Base-by-base conservation (phyloP, 2,329 filamentous ascomycete species). In the Shiraia sp. region DNA sequence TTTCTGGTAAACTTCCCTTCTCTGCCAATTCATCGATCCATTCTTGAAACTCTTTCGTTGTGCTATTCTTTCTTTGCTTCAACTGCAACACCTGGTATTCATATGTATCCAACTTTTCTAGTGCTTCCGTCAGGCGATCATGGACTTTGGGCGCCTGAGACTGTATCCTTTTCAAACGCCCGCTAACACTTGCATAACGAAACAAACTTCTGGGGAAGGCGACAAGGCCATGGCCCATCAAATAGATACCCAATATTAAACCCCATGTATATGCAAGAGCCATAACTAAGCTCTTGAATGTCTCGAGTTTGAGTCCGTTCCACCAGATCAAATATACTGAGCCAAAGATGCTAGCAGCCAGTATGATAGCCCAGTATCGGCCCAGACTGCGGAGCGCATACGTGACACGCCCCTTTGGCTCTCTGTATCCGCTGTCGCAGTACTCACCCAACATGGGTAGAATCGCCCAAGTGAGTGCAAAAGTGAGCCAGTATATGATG, bases 21-120 rank as follows among this genome's bases (percentile, higher is more conserved):
- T 97, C 92, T 2, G 83, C 85, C 23, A 99, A 75, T 63, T 99
- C 93, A 54, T 97, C 92, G 52, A 99, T 95, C 93, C 93, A 99
- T 55, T 96, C 91, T 54, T 85, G 82, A 61, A 91, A 93, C 29
- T 87, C 80, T 40, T 76, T 75, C 4, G 88, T 85, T 16, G 83
- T 88, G 12, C 87, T 89, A 2, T 82, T 85, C 74, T 96, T 96
- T 54, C 90, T 82, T 52, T 85, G 83, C 52, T 85, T 83, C 28
- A 99, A 76, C 65, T 93, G 88, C 14, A 79, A 72, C 2, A 97
- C 86, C 62, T 95, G 89, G 3, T 80, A 77, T 65, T 96, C 91
- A 12, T 96, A 75, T 45, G 89, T 84, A 54, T 95, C 89, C 13
- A 97, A 73, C 43, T 83, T 85, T 32, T 87, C 79, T 44, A 90